Conservation (phyloP, 1,139 yeast genomes). For the Suhomyces atakaporum region DNA sequence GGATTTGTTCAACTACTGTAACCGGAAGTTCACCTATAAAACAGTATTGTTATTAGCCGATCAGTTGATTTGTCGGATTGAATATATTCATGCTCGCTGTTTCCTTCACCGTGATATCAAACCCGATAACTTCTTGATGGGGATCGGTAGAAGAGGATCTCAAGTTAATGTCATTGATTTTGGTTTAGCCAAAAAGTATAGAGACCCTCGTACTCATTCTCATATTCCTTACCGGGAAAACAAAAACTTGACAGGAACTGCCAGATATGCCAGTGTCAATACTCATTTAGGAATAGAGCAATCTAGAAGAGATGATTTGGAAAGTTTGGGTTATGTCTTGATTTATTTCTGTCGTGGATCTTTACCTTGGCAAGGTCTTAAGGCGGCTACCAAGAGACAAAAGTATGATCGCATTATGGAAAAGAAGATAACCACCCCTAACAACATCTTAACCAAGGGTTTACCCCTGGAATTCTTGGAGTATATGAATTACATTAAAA, state of each 20-base stretch:
- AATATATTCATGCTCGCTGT: conserved; percentile 92
- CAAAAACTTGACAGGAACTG: conserved; percentile 95
- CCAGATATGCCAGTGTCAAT: conserved; percentile 92
- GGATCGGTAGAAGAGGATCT: conserved; percentile 91
- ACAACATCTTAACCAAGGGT: conserved; percentile 87
- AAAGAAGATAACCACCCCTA: conserved; percentile 90
- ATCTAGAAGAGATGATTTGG: conserved; percentile 94
- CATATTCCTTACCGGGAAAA: conserved; percentile 97
- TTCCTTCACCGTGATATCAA: conserved; percentile 92
- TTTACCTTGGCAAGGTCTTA: conserved; percentile 97
- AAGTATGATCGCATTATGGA: conserved; percentile 97
- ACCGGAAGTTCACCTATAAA: conserved; percentile 88
- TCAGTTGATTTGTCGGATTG: conserved; percentile 91
- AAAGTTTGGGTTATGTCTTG: conserved; percentile 91
- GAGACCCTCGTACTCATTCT: conserved; percentile 93
- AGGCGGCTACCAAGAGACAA: conserved; percentile 96
- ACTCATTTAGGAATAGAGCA: conserved; percentile 98
- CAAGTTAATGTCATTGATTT: conserved; percentile 96
- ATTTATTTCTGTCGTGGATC: conserved; percentile 95
- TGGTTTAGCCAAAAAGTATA: conserved; percentile 92
- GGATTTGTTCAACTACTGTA: conserved; percentile 94
- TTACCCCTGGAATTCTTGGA: conserved; percentile 88
- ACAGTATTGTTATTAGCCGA: conserved; percentile 92
- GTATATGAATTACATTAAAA: conserved; percentile 85
- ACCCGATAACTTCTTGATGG: conserved; percentile 97